Base-by-base conservation (phyloP, 2,329 filamentous ascomycete species). In the Hirsutella minnesotensis region DNA sequence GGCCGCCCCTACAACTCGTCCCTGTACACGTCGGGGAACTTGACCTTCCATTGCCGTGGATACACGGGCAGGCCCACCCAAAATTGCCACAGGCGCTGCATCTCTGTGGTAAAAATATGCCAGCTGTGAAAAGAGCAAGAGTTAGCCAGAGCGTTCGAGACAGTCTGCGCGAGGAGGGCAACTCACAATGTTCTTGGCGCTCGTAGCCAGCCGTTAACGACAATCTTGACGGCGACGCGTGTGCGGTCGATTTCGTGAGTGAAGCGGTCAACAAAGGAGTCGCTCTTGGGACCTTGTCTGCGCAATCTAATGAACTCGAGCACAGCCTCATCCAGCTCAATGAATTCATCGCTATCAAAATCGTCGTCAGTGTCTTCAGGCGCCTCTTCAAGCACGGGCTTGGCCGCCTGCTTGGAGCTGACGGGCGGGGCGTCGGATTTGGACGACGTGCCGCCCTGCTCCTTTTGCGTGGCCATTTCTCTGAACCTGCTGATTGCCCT, bases 401-500 rank as follows among this genome's bases (percentile, higher is more conserved):
- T 61, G 7, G 68, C 63, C 5, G 60, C 58, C 36, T 13, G 30
- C 18, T 35, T 13, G 10, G 39, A n/a, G 27, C 7, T 18, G 15
- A 18, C 10, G 3, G 18, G 16, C 13, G 22, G 31, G 5, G 16
- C 38, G 19, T 40, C 18, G 3, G 8, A 13, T 15, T 8, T 22
- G 4, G 21, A 15, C 21, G 33, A 35, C 15, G 33, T 3, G 3
- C 16, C 34, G 5, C 3, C 46, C 24, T 30, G 41, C 13, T 46
- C 58, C 9, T 18, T n/a, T 27, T 52, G 55, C 16, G 57, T 59
- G 10, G 74, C 64, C 68, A 79, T 74, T 22, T 52, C 53, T 40
- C 72, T 66, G 67, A 98, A 96, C 43, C 80, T 71, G 44, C 79
- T 75, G 36, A 95, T 73, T 0, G 86, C 82, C 29, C 74, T 70